phyloP scores from a whole-genome alignment of 257 asterid genomes.

The Schizonepeta tenuifolia region DNA sequence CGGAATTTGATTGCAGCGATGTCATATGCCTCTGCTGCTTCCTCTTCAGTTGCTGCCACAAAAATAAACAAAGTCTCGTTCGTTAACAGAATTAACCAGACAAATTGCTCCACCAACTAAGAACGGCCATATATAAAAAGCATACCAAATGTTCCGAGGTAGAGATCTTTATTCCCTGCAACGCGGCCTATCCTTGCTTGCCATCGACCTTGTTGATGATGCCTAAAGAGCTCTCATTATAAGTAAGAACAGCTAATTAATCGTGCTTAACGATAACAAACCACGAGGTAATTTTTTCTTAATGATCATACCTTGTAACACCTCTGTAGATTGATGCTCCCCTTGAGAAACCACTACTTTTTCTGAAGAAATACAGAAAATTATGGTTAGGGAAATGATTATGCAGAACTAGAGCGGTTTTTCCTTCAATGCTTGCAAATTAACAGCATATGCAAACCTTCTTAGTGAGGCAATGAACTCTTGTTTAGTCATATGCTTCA shows the following conservation, averaged over 20 bases:
- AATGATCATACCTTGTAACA: slow-evolving; percentile 66
- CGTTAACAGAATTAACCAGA: too few species aligned
- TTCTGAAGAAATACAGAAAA: slow-evolving; percentile 46
- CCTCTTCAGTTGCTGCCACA: slow-evolving; percentile 88
- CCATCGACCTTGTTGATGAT: slow-evolving; percentile 99
- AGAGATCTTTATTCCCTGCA: slow-evolving; percentile 93
- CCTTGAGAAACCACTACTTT: slow-evolving; percentile 91
- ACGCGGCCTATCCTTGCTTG: slow-evolving; percentile 98
- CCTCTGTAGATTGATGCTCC: slow-evolving; percentile 93
- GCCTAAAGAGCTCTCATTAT: slow-evolving; percentile 52
- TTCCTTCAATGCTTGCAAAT: background rate
- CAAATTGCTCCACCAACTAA: too few species aligned
- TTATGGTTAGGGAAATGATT: background rate
- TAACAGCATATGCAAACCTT: slow-evolving; percentile 49
- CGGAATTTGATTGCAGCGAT: slow-evolving; percentile 96
- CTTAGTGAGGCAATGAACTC: slow-evolving; percentile 94
- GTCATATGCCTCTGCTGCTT: slow-evolving; percentile 98
- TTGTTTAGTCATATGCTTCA: slow-evolving; percentile 76
- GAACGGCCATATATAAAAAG: too few species aligned
- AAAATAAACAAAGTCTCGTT: background rate
- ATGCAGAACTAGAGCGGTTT: background rate
- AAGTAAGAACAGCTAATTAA: background rate
- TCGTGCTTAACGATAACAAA: background rate
- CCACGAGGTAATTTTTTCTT: background rate
- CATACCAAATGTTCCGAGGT: slow-evolving; percentile 95